Percentiles rank a stretch among this genome's conserved stretches.
Evolutionary conservation across 768 basidiomycete species (phyloP).

Genomic region (Lactifluus volemus): DNA sequence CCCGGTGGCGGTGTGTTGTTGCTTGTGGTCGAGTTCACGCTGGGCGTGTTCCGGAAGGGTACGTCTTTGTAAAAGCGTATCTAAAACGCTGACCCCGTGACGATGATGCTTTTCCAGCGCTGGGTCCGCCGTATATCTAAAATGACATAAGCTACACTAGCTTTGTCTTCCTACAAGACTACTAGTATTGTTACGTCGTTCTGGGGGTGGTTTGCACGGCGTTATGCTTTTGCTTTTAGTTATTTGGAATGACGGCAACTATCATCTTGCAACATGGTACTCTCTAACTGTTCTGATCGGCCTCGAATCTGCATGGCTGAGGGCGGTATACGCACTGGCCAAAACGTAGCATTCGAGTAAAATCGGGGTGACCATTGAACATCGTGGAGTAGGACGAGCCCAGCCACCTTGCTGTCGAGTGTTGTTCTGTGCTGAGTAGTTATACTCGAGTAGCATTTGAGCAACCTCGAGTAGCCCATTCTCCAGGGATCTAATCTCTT

Average conservation of each 20-base stretch:
- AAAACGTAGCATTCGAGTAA: too few species aligned
- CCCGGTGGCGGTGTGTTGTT: constrained; percentile 93
- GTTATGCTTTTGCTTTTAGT: background rate
- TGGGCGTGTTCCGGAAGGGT: constrained; percentile 71
- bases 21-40: constrained; percentile 85
- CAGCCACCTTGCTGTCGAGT: too few species aligned
- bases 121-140: constrained; percentile 15
- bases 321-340: too few species aligned
- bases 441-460: too few species aligned
- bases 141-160: background rate
- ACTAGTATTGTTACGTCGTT: background rate
- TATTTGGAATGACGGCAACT: background rate
- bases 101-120: background rate
- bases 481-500: too few species aligned
- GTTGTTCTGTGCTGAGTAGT: too few species aligned
- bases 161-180: background rate
- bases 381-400: too few species aligned
- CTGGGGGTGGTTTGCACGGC: background rate
- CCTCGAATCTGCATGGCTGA: too few species aligned
- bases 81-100: background rate
- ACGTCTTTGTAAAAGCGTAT: background rate
- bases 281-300: background rate
- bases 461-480: too few species aligned
- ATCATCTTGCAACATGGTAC: background rate
- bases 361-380: too few species aligned